phyloP scores from a whole-genome alignment of 495 filamentous ascomycete species.

The Aspergillus panamensis region DNA sequence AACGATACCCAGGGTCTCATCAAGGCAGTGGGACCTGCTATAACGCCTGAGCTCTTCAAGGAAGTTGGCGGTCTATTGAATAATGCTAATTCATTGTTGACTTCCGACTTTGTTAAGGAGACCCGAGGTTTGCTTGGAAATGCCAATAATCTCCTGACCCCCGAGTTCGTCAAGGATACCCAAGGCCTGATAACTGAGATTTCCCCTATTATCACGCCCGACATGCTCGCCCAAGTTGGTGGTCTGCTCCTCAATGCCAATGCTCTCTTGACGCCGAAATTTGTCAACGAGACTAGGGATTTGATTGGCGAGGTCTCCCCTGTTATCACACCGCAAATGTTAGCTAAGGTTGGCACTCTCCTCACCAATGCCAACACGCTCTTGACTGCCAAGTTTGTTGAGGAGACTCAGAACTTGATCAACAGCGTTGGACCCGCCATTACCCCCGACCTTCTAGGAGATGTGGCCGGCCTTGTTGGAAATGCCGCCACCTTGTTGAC shows the following conservation, averaged over 20 bases:
- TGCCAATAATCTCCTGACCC: constrained; percentile 38
- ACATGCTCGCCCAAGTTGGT: constrained; percentile 38
- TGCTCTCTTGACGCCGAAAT: constrained; percentile 37
- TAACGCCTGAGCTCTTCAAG: constrained; percentile 27
- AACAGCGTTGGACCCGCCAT: constrained; percentile 38
- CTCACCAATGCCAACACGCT: constrained; percentile 42
- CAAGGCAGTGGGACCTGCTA: constrained; percentile 27
- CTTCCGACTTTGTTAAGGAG: constrained; percentile 37
- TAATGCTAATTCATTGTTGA: constrained; percentile 40
- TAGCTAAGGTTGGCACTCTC: constrained; percentile 26
- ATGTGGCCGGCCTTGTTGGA: constrained; percentile 29
- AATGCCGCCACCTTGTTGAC: constrained; percentile 41
- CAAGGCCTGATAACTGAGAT: constrained; percentile 37
- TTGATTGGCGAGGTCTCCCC: constrained; percentile 35
- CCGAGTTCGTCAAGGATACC: constrained; percentile 37
- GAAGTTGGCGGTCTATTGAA: constrained; percentile 29
- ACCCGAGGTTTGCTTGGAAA: constrained; percentile 41
- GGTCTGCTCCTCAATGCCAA: constrained; percentile 26
- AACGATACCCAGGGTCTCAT: constrained; percentile 38
- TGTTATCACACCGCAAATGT: constrained; percentile 30
- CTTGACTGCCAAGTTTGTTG: constrained; percentile 39
- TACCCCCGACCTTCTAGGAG: constrained; percentile 26
- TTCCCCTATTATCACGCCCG: constrained; percentile 36
- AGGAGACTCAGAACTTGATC: constrained; percentile 41
- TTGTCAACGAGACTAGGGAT: constrained; percentile 41